Base-by-base conservation (phyloP, 805 yeast species). In the Kluyveromyces aestuarii region DNA sequence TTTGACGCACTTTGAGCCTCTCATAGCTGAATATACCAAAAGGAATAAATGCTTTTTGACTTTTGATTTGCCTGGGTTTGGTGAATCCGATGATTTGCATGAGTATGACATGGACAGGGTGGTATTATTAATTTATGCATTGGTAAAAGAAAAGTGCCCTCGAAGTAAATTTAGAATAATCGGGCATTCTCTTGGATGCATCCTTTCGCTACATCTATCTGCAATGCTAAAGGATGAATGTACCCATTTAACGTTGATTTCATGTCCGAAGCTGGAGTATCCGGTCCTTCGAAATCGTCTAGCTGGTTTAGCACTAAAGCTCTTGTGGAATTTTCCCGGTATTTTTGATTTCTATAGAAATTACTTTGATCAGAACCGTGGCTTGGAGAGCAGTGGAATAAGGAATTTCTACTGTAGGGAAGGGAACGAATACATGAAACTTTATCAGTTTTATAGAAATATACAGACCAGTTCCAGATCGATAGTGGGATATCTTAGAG, bases 41-140 rank as follows among this genome's bases (percentile, higher is more conserved):
- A 80, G 77, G 54, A 76, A 81, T 52, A 76, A 80, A 51, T 82
- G 79, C 48, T 75, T 88, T 17, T 59, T 85, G 39, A 78, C 90
- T 0, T 55, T 90, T 14, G 98, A 90, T 62, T 68, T 89, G 46
- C 96, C 96, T 1, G 98, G 97, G 0, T 87, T 87, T 64, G 98
- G 98, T 2, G 73, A 76, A 40, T 60, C 65, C 44, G 61, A 52
- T 27, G 61, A 57, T 40, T 41, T 46, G 45, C 43, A 40, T 7
- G 42, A 48, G 2, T 64, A 61, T 47, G 44, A 52, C 0, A 62
- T 63, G 66, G 2, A 21, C 6, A 27, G 40, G 8, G 45, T 58
- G 2, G 53, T 50, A 0, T 30, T 35, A 2, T 13, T 41, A 4
- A 48, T 58, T 9, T 21, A 49, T 16, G 55, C 56, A 17, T 37